These are phyloP conservation scores for Ogataea thermomethanolica DNA, from an alignment of 805 yeast genomes.

Conservation along the genomic window DNA sequence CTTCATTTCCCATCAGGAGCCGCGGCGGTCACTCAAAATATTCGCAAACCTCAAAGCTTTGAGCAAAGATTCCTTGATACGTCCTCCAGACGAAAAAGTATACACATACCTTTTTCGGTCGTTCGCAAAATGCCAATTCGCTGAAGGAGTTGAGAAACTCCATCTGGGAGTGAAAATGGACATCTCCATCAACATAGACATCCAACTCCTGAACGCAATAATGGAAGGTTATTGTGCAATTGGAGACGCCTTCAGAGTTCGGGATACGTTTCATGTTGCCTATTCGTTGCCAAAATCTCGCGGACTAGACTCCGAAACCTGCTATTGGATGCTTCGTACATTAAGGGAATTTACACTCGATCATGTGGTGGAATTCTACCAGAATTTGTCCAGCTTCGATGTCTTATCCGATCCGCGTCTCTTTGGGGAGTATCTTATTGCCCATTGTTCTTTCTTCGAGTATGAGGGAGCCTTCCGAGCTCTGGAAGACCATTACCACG, in stretches of 20 bases:
- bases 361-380: conserved; percentile 61
- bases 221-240: conserved; percentile 62
- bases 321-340: conserved; percentile 63
- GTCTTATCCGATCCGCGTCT: conserved; percentile 51
- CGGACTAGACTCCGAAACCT: conserved; percentile 61
- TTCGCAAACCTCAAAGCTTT: conserved; percentile 58
- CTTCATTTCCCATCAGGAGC: conserved; percentile 51
- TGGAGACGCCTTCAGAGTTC: conserved; percentile 51
- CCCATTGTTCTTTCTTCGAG: conserved; percentile 65
- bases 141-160: conserved; percentile 61
- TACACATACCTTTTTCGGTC: conserved; percentile 57
- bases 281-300: conserved; percentile 46
- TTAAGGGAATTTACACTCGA: conserved; percentile 50
- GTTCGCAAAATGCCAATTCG: conserved; percentile 57
- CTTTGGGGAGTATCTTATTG: conserved; percentile 59
- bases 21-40: conserved; percentile 58
- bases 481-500: conserved; percentile 44
- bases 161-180: conserved; percentile 67
- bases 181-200: conserved; percentile 49
- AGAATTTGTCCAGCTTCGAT: conserved; percentile 49
- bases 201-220: conserved; percentile 55
- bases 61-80: conserved; percentile 49
- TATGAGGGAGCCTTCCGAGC: conserved; percentile 53
- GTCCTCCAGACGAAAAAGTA: conserved; percentile 52
- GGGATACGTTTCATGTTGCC: conserved; percentile 59